These are phyloP conservation scores for Tausonia pullulans DNA, from an alignment of 1,284 basidiomycete genomes.

Conservation along the genomic window DNA sequence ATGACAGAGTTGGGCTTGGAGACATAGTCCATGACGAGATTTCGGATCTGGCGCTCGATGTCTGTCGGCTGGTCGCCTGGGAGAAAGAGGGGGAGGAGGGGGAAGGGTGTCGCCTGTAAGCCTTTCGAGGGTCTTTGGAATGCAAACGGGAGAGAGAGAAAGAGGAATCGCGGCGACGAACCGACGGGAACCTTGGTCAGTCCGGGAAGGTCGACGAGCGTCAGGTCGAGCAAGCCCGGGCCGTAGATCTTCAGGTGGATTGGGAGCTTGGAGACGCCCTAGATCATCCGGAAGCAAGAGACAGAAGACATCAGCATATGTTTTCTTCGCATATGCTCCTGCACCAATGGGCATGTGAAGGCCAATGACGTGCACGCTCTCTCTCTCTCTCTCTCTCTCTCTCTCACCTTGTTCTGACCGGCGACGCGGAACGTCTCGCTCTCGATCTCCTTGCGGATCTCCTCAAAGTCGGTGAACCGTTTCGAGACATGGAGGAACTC, in stretches of 20 bases:
- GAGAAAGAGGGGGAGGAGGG: slow-evolving; percentile 18
- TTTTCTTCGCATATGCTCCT: too few species aligned
- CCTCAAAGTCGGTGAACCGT: slow-evolving; percentile 86
- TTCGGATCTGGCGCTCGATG: slow-evolving; percentile 56
- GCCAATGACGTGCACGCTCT: background rate
- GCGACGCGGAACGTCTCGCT: slow-evolving; percentile 96
- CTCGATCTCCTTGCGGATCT: slow-evolving; percentile 93
- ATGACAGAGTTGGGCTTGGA: slow-evolving; percentile 96
- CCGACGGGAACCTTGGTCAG: slow-evolving; percentile 68
- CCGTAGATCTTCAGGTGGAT: slow-evolving; percentile 92
- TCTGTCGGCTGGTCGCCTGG: slow-evolving; percentile 62
- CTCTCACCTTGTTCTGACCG: slow-evolving; percentile 75
- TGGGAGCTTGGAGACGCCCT: slow-evolving; percentile 86
- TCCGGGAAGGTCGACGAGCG: slow-evolving; percentile 89
- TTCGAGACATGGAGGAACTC: slow-evolving; percentile 96
- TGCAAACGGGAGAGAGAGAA: background rate
- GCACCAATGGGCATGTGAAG: background rate
- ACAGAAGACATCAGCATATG: background rate
- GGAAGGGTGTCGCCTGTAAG: background rate
- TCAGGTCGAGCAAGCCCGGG: slow-evolving; percentile 87
- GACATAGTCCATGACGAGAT: slow-evolving; percentile 86
- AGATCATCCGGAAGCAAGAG: background rate
- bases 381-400: too few species aligned
- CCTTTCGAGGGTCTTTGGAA: background rate
- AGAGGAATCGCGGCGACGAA: background rate